phyloP scores from a whole-genome alignment of 768 basidiomycete species.

The Mrakia gelida region DNA sequence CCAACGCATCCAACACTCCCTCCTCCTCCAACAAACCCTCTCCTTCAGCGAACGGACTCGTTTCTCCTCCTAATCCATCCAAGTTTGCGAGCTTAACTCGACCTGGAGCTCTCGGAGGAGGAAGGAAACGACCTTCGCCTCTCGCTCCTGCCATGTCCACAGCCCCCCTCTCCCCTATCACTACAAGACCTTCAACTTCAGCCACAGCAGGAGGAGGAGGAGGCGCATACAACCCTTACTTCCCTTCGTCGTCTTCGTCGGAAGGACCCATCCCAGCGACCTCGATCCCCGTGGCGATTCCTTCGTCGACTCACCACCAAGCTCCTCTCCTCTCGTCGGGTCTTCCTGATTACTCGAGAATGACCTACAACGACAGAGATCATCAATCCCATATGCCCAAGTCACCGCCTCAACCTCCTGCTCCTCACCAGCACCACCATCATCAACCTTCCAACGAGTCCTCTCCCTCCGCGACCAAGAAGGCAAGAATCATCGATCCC shows the following conservation, averaged over 20 bases:
- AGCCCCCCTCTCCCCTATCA: constrained; percentile 29
- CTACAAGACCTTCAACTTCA: constrained; percentile 1
- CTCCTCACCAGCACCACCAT: not conserved
- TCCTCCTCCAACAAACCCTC: not conserved
- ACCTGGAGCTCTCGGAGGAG: constrained; percentile 1
- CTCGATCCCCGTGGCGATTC: constrained; percentile 23
- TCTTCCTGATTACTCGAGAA: constrained; percentile 30
- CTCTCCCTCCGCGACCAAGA: constrained; percentile 15
- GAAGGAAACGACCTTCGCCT: constrained; percentile 26
- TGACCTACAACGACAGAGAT: constrained; percentile 24
- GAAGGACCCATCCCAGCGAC: not conserved
- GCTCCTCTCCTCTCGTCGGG: constrained; percentile 2
- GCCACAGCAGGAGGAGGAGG: too few species aligned
- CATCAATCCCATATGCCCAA: not conserved
- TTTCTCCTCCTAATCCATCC: not conserved
- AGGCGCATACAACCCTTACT: constrained; percentile 26
- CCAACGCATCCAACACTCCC: constrained; percentile 43
- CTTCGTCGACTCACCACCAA: not conserved
- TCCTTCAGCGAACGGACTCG: not conserved
- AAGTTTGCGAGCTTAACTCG: not conserved
- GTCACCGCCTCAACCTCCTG: not conserved
- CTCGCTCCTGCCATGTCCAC: constrained; percentile 28
- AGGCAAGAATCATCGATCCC: constrained; percentile 21
- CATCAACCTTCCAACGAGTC: too few species aligned
- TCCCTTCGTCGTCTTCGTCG: constrained; percentile 16